Evolutionary conservation across 1,284 basidiomycete species (phyloP).

Genomic region (Rhodotorula sp.): DNA sequence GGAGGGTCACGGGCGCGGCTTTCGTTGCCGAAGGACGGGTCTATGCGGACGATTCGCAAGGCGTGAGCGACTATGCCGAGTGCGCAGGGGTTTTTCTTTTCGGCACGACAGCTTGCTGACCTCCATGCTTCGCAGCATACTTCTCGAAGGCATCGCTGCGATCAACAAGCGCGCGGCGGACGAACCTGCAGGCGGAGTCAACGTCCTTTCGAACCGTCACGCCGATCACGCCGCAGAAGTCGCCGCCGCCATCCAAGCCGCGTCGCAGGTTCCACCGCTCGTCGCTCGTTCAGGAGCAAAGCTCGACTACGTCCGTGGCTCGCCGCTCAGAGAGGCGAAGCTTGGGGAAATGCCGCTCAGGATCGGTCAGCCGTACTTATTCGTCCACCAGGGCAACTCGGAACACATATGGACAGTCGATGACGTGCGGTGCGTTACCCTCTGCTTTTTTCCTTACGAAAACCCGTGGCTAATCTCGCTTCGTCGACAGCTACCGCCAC

Average conservation of each 20-base stretch:
- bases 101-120: background rate
- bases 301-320: conserved; percentile 2
- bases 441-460: background rate
- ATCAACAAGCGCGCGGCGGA: background rate
- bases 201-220: background rate
- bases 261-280: background rate
- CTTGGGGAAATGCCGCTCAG: conserved; percentile 25
- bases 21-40: conserved; percentile 23
- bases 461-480: background rate
- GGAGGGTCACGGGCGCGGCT: conserved; percentile 5
- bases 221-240: background rate
- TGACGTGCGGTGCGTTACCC: conserved; percentile 60
- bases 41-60: conserved; percentile 17
- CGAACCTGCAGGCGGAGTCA: background rate
- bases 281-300: background rate
- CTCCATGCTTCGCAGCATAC: background rate
- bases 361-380: conserved; percentile 65
- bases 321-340: conserved; percentile 6
- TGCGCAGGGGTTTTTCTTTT: background rate
- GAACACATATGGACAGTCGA: conserved; percentile 73
- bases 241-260: no score
- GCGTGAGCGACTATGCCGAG: conserved; percentile 22
- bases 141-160: background rate
- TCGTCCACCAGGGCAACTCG: conserved; percentile 72
- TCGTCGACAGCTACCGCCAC: conserved; percentile 4